phyloP scores from a whole-genome alignment of 2,329 filamentous ascomycete genomes.

The Chalaropsis ovoidea region DNA sequence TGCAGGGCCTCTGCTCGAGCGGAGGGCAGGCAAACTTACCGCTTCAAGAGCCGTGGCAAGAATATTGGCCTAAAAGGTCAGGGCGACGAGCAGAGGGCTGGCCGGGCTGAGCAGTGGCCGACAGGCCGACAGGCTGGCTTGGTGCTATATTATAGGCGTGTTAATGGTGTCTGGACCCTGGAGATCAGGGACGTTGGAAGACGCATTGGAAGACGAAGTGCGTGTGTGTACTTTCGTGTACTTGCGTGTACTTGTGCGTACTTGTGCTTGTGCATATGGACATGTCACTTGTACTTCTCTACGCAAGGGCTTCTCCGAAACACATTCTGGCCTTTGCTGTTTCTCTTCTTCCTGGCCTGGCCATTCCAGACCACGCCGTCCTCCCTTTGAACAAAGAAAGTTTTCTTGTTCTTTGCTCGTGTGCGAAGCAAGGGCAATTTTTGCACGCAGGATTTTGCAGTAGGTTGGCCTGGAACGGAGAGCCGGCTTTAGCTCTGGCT shows the following conservation, averaged over 20 bases:
- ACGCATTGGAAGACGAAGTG: not conserved
- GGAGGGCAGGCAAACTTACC: not conserved
- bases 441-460: not conserved
- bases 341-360: not conserved
- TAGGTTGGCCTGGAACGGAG: not conserved
- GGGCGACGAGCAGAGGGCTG: not conserved
- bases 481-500: not conserved
- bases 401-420: not conserved
- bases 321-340: not conserved
- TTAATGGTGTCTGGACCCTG: not conserved
- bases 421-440: not conserved
- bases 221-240: too few species aligned
- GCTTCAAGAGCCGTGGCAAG: not conserved
- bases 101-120: not conserved
- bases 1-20: not conserved
- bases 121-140: not conserved
- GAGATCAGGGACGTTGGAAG: conserved; percentile 11
- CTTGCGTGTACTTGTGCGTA: not conserved
- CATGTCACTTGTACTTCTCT: not conserved
- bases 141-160: conserved; percentile 3
- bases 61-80: not conserved
- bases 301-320: conserved; percentile 3
- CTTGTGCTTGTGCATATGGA: too few species aligned
- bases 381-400: not conserved
- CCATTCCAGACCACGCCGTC: not conserved